Evolutionary conservation across 2,329 filamentous ascomycete species (phyloP).

Genomic region (Bisporella sp.): DNA sequence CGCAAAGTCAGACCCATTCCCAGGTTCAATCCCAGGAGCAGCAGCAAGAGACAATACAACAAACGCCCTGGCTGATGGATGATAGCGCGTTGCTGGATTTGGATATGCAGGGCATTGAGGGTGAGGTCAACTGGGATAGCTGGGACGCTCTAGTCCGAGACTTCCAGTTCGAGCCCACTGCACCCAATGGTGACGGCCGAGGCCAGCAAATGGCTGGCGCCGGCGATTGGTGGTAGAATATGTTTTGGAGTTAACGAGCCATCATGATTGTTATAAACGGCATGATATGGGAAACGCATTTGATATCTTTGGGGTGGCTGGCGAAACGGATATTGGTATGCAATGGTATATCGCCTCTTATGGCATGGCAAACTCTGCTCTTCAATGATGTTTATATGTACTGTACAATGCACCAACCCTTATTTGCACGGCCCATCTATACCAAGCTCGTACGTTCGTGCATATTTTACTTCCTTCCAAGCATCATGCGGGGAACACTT

Average conservation of each 20-base stretch:
- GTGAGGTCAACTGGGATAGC: slow-evolving; percentile 22
- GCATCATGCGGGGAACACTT: too few relatives aligned
- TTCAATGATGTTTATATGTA: too few relatives aligned
- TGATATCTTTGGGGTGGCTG: too few relatives aligned
- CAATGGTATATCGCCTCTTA: too few relatives aligned
- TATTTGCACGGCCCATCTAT: too few relatives aligned
- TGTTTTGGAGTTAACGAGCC: slow-evolving; percentile 9
- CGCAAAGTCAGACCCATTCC: neutral
- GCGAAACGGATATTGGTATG: too few relatives aligned
- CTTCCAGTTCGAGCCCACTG: slow-evolving; percentile 21
- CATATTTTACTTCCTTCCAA: too few relatives aligned
- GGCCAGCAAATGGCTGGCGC: slow-evolving; percentile 1
- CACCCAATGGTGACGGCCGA: neutral
- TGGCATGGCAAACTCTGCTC: too few relatives aligned
- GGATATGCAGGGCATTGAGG: slow-evolving; percentile 22
- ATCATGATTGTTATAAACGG: too few relatives aligned
- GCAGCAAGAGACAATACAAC: neutral
- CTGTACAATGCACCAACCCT: too few relatives aligned
- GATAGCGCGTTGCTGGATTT: slow-evolving; percentile 19
- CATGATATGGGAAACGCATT: too few relatives aligned
- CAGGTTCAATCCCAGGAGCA: slow-evolving; percentile 1
- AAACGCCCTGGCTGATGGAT: slow-evolving; percentile 20
- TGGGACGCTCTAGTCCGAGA: slow-evolving; percentile 31
- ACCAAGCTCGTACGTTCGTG: too few relatives aligned
- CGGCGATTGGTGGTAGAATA: slow-evolving; percentile 18